Evolutionary conservation across 495 filamentous ascomycete genomes (phyloP).

Genomic region (Penicillium chermesinum): DNA sequence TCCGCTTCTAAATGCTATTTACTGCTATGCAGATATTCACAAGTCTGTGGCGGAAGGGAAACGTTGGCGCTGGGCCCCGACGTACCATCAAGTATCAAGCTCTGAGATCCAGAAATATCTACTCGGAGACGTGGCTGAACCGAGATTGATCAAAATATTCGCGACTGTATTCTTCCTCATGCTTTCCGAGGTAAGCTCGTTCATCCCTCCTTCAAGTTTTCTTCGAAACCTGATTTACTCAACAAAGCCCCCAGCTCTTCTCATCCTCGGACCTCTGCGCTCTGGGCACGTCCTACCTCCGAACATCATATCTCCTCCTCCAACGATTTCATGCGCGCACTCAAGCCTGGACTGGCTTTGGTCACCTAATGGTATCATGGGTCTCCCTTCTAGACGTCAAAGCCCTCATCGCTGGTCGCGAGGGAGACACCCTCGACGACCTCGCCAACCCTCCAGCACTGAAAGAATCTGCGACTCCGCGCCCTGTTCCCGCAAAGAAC

Average conservation of each 20-base stretch:
- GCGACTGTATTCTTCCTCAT: slow-evolving; percentile 34
- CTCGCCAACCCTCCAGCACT: slow-evolving; percentile 23
- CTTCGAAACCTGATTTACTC: too few species aligned
- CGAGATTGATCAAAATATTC: slow-evolving; percentile 25
- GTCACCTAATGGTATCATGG: slow-evolving; percentile 31
- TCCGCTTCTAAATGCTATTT: slow-evolving; percentile 28
- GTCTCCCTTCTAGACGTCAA: slow-evolving; percentile 37
- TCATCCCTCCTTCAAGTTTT: background rate
- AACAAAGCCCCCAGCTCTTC: slow-evolving; percentile 17
- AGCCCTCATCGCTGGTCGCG: slow-evolving; percentile 37
- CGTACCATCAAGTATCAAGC: slow-evolving; percentile 31
- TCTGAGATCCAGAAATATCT: slow-evolving; percentile 32
- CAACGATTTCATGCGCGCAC: slow-evolving; percentile 31
- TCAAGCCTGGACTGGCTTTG: slow-evolving; percentile 27
- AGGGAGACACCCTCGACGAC: slow-evolving; percentile 35
- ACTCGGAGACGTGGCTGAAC: slow-evolving; percentile 24
- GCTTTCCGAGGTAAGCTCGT: slow-evolving; percentile 33
- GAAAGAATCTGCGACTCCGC: background rate
- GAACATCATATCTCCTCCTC: slow-evolving; percentile 32
- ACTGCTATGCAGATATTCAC: slow-evolving; percentile 36
- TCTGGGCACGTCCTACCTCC: slow-evolving; percentile 31
- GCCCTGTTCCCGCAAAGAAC: too few species aligned
- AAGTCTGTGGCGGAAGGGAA: slow-evolving; percentile 28
- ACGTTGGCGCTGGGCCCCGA: slow-evolving; percentile 28
- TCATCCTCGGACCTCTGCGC: slow-evolving; percentile 25